A percentile compares a stretch with the other conserved stretches of the same genome.
phyloP scores from a whole-genome alignment of 495 filamentous ascomycete genomes.

The Xylaria sp. region DNA sequence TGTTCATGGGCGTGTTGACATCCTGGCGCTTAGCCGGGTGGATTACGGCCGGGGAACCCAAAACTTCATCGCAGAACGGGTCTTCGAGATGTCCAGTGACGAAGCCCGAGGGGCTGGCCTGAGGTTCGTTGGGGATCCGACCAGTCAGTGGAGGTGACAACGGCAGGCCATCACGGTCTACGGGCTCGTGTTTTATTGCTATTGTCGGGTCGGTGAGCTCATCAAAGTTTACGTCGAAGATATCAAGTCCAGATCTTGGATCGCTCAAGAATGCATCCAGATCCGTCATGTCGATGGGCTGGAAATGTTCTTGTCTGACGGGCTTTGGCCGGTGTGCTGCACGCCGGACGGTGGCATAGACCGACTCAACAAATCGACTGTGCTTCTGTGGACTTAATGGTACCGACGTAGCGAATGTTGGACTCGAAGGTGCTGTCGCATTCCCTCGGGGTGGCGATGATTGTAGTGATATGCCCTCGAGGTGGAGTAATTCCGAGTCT shows the following conservation, averaged over 20 bases:
- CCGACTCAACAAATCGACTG: conserved; percentile 32
- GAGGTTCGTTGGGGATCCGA: conserved; percentile 36
- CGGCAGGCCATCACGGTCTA: conserved; percentile 27
- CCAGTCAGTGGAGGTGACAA: conserved; percentile 48
- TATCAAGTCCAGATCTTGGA: conserved; percentile 24
- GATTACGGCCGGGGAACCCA: conserved; percentile 30
- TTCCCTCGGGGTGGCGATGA: conserved; percentile 40
- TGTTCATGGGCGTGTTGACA: conserved; percentile 43
- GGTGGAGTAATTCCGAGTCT: conserved; percentile 54
- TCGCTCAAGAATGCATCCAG: conserved; percentile 26
- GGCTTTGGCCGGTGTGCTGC: conserved; percentile 34
- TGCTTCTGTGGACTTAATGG: conserved; percentile 36
- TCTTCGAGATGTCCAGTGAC: conserved; percentile 47
- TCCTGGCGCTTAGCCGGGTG: conserved; percentile 24
- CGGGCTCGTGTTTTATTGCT: conserved; percentile 26
- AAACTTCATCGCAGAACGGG: conserved; percentile 42
- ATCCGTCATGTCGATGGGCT: conserved; percentile 13
- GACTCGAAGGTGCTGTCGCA: conserved; percentile 35
- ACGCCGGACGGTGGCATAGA: conserved; percentile 35
- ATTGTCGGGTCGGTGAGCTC: conserved; percentile 31
- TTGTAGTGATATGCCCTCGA: conserved; percentile 54
- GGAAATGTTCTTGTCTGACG: conserved; percentile 22
- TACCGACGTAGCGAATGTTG: conserved; percentile 22
- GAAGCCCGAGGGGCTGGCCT: conserved; percentile 31
- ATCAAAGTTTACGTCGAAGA: conserved; percentile 28